Evolutionary conservation across 2,329 filamentous ascomycete species (phyloP), one percentile per base, ranked within the genome.

Genomic region (Lanzia echinophila): DNA sequence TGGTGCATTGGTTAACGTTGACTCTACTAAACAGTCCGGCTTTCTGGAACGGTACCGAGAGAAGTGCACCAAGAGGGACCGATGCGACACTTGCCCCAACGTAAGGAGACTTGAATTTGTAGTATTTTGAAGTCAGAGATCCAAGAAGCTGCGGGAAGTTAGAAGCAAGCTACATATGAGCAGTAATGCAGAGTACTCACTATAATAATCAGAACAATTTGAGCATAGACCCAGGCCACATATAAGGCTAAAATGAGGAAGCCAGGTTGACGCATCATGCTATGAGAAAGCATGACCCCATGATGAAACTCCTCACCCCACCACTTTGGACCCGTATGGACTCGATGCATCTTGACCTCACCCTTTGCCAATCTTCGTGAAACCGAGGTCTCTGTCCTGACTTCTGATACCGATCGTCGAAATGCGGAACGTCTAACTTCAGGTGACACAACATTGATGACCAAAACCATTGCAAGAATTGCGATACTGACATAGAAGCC

Each of bases 291-390:
- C 17, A 81, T 72, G 19, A 87, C 63, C 10, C 87, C 88, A 43
- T 88, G 86, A 68, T 82, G 82, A 20, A 89, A 78, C 66, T 91
- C 87, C 67, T 91, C 79, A 46, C 82, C 84, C 86, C 86, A 90
- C 80, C 86, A 89, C 61, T 73, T 82, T 0, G 87, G 88, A 0
- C 86, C 86, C 47, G 82, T 84, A 50, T 85, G 80, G 51, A 81
- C 78, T 56, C 88, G 79, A 66, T 90, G 86, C 74, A 91, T 81
- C 73, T 84, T 90, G 62, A 90, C 75, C 66, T 91, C 87, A 2
- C 88, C 87, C 42, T 84, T 77, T 28, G 83, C 84, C 12, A 90
- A 73, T 53, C 83, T 75, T 41, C 76, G 73, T 34, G 78, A 81
- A 32, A 82, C 70, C 60, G 75, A 67, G 62, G 77, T 65, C 59